These are phyloP conservation scores for Cucurbita argyrosperma DNA, from an alignment of 306 rosid species.

Conservation along the genomic window DNA sequence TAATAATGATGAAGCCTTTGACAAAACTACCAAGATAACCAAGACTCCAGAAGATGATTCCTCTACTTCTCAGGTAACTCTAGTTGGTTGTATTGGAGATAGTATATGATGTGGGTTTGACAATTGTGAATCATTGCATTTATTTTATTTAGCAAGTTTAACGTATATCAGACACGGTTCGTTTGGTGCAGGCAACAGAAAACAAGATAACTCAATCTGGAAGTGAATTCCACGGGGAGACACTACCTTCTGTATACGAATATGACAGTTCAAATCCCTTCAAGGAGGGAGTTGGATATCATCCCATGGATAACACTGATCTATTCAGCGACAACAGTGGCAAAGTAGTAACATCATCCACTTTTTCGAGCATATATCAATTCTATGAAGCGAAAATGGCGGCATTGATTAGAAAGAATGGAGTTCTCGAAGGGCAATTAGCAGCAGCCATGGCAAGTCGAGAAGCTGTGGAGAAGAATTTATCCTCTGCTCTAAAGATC, in stretches of 20 bases:
- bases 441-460: slow-evolving; percentile 55
- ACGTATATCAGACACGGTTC: neutral
- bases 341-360: slow-evolving; percentile 34
- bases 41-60: slow-evolving; percentile 50
- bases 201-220: slow-evolving; percentile 33
- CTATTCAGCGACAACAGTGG: slow-evolving; percentile 28
- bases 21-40: slow-evolving; percentile 29
- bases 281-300: slow-evolving; percentile 33
- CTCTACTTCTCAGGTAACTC: slow-evolving; percentile 40
- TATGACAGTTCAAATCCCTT: slow-evolving; percentile 33
- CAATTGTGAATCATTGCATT: neutral
- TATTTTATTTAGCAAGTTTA: neutral
- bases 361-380: slow-evolving; percentile 48
- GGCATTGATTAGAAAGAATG: slow-evolving; percentile 48
- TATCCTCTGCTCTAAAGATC: slow-evolving; percentile 51
- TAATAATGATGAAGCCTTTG: slow-evolving; percentile 53
- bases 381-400: slow-evolving; percentile 65
- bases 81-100: neutral
- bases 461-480: slow-evolving; percentile 65
- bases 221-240: slow-evolving; percentile 34
- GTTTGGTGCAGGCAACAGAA: slow-evolving; percentile 33
- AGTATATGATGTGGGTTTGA: neutral
- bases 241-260: slow-evolving; percentile 20
- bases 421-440: slow-evolving; percentile 73
- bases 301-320: slow-evolving; percentile 27